phyloP scores from a whole-genome alignment of 495 filamentous ascomycete genomes.

The Talaromyces thailandensis region DNA sequence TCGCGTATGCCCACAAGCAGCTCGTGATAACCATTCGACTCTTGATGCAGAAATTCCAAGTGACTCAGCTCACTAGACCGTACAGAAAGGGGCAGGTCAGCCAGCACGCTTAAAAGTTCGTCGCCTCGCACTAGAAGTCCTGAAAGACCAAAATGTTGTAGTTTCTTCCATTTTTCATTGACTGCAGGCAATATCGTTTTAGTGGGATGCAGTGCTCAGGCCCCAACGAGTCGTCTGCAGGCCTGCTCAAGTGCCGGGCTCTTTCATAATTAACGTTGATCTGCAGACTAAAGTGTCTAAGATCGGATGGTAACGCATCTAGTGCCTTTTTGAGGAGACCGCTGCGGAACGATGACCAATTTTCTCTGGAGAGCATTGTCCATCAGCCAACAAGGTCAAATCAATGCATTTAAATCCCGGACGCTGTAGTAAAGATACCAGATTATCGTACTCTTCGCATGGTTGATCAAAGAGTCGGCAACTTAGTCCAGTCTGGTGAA shows the following conservation, averaged over 20 bases:
- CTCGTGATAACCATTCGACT: not conserved
- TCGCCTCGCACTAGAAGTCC: not conserved
- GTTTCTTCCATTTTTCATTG: not conserved
- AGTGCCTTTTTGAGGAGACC: not conserved
- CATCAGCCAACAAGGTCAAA: not conserved
- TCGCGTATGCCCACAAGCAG: conserved; percentile 1
- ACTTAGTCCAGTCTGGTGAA: conserved; percentile 12
- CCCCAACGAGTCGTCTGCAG: not conserved
- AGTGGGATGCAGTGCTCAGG: not conserved
- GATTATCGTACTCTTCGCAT: conserved; percentile 14
- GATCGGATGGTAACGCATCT: not conserved
- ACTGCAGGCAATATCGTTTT: not conserved
- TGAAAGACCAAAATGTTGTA: conserved; percentile 4
- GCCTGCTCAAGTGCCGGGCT: not conserved
- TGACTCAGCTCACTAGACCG: not conserved
- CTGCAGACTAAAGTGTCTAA: not conserved
- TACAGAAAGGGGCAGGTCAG: not conserved
- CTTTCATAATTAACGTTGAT: not conserved
- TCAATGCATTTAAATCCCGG: not conserved
- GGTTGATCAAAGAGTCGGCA: conserved; percentile 14
- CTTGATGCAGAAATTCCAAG: not conserved
- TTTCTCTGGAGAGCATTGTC: not conserved
- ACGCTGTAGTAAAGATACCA: conserved; percentile 1
- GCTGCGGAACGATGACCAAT: not conserved
- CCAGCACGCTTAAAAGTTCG: not conserved